Conservation (phyloP, 768 basidiomycete genomes). For the Amanita molliuscula region DNA sequence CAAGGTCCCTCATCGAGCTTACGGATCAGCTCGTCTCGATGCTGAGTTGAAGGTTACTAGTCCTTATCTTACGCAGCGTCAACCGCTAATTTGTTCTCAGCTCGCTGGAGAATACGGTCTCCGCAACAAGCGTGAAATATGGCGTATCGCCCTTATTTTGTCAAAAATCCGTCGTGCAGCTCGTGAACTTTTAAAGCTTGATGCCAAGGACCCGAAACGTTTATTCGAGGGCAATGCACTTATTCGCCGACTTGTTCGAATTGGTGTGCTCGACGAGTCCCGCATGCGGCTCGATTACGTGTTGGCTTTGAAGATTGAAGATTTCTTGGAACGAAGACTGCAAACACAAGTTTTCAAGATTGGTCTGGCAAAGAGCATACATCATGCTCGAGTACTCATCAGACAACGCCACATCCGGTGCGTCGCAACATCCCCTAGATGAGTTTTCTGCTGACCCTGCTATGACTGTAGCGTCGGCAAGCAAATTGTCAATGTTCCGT, state of each 20-base stretch:
- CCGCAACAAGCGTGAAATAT: constrained; percentile 99
- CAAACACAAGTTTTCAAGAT: constrained; percentile 99
- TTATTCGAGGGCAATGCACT: constrained; percentile 99
- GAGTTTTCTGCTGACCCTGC: constrained; percentile 1
- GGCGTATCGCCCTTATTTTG: constrained; percentile 96
- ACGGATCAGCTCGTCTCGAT: constrained; percentile 96
- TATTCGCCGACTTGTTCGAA: constrained; percentile 92
- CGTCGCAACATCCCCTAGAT: constrained; percentile 16
- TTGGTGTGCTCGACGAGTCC: constrained; percentile 98
- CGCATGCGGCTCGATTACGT: constrained; percentile 99
- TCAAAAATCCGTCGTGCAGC: constrained; percentile 99
- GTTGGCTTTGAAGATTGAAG: constrained; percentile 96
- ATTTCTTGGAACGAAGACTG: constrained; percentile 98
- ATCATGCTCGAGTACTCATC: constrained; percentile 97
- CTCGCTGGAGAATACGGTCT: constrained; percentile 99
- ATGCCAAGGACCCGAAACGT: constrained; percentile 98
- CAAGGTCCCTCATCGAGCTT: constrained; percentile 98
- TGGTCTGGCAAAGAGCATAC: constrained; percentile 95
- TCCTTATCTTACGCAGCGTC: background rate
- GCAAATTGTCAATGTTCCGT: constrained; percentile 98
- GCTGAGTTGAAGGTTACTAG: constrained; percentile 87
- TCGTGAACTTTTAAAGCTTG: constrained; percentile 99
- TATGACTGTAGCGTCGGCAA: constrained; percentile 70
- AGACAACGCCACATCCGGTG: constrained; percentile 97
- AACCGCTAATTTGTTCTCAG: constrained; percentile 26